Evolutionary conservation across 2,329 filamentous ascomycete genomes (phyloP).

Genomic region (Fusarium anguioides): DNA sequence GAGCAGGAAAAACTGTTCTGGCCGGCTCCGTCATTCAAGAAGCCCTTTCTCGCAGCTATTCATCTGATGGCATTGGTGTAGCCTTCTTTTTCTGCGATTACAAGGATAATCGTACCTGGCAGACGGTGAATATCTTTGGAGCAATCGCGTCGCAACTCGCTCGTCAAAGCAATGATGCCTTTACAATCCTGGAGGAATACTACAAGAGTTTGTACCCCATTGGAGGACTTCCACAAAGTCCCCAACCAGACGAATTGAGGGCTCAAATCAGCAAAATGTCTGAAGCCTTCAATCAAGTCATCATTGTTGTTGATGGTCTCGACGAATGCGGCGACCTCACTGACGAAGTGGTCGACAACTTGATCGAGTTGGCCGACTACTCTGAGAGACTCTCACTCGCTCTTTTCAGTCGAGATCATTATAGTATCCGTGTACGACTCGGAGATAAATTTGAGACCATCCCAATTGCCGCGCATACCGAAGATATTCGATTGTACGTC

Average conservation of each 20-base stretch:
- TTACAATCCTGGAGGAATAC: not conserved
- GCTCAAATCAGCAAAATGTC: rapidly evolving
- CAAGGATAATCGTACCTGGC: not conserved
- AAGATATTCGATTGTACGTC: slow-evolving; percentile 23
- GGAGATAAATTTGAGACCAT: not conserved
- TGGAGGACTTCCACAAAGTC: rapidly evolving
- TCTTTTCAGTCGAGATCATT: slow-evolving; percentile 22
- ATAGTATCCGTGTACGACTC: not conserved
- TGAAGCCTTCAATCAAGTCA: not conserved
- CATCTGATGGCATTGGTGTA: not conserved
- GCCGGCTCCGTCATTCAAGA: slow-evolving; percentile 9
- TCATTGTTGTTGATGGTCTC: not conserved
- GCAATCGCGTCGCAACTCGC: slow-evolving; percentile 7
- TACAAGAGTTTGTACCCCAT: not conserved
- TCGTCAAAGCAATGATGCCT: slow-evolving; percentile 3
- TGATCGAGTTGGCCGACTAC: not conserved
- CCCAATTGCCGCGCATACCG: slow-evolving; percentile 5
- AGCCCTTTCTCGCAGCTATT: not conserved
- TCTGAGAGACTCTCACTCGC: not conserved
- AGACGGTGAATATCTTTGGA: not conserved
- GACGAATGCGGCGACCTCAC: slow-evolving; percentile 11
- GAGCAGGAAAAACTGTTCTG: slow-evolving; percentile 22
- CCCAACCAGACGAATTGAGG: not conserved
- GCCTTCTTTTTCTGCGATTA: slow-evolving; percentile 29
- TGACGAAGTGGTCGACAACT: not conserved